A percentile compares a stretch with the other conserved stretches of the same genome.
phyloP scores from a whole-genome alignment of 2,329 filamentous ascomycete genomes.

The Paraphaeosphaeria minitans region DNA sequence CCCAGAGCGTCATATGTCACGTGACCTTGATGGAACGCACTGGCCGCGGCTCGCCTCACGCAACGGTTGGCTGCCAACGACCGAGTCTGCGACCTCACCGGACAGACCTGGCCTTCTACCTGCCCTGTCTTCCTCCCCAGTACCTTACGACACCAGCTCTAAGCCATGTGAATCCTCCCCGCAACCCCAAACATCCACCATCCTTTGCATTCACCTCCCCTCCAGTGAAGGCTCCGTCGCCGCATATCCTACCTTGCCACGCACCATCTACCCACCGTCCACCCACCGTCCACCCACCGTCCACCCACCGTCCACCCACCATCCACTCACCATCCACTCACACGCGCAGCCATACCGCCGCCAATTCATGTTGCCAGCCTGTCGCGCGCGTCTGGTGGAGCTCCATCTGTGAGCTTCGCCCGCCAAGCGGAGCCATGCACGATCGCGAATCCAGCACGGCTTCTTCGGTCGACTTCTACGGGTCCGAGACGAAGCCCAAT shows the following conservation, averaged over 20 bases:
- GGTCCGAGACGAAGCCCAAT: conserved; percentile 30
- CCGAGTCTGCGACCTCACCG: conserved; percentile 7
- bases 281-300: background rate
- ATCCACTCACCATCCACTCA: background rate
- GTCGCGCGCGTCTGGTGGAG: conserved; percentile 30
- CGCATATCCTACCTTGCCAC: background rate
- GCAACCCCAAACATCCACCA: background rate
- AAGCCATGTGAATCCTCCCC: conserved; percentile 2
- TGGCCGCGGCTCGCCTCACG: conserved; percentile 24
- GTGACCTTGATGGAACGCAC: conserved; percentile 2
- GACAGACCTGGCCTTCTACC: conserved; percentile 2
- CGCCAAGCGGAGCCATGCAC: conserved; percentile 34
- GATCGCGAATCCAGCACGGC: conserved; percentile 41
- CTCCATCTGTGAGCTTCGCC: conserved; percentile 38
- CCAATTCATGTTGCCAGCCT: conserved; percentile 36
- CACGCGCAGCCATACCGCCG: conserved; percentile 2
- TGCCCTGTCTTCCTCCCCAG: conserved; percentile 1
- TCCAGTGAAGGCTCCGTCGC: background rate
- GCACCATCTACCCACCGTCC: background rate
- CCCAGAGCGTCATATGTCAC: conserved; percentile 19
- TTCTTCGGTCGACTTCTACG: conserved; percentile 46
- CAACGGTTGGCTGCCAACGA: conserved; percentile 17
- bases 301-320: background rate
- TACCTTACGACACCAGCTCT: background rate
- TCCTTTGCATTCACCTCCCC: background rate